Base-by-base conservation (phyloP, 495 filamentous ascomycete genomes). In the Xylaria telfairii region DNA sequence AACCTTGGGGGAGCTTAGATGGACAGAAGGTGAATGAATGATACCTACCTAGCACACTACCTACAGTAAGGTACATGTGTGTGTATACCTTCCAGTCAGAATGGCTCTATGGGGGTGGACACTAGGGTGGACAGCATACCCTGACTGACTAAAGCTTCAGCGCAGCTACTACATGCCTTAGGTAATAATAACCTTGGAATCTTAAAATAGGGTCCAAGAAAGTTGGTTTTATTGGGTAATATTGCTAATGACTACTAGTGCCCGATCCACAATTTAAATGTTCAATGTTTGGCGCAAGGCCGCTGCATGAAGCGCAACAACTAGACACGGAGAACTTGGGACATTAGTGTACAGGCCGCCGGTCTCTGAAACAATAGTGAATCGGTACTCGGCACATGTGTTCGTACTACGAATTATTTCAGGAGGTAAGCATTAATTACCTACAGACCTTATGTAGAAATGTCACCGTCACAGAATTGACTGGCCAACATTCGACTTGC, bases 11-110 rank as follows among this genome's bases (percentile, higher is more conserved):
- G 28, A 32, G 24, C 21, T 32, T n/a, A 26, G 19, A 49, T 49
- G 62, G 30, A 24, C 42, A n/a, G 39, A 49, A 65, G 62, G 4
- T 49, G 26, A 65, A 65, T 17, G 26, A 28, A 26, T 62, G 9
- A 13, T 61, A 63, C n/a, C n/a, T n/a, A n/a, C n/a, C n/a, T n/a
- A n/a, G n/a, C n/a, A n/a, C n/a, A n/a, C n/a, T n/a, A n/a, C n/a
- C n/a, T n/a, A n/a, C n/a, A n/a, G n/a, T n/a, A 24, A 46, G 42
- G 37, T 39, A 41, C 21, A 21, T 41, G 57, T 41, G 39, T 41
- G 39, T 41, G 42, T 42, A 46, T 19, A 46, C 10, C 10, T 3
- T 46, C 7, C 13, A 12, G 49, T 53, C 49, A 53, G 49, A 53
- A 53, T 53, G 28, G 24, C 49, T 53, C 28, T 24, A 26, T 53